Evolutionary conservation across 129 eudicot species (phyloP).

Genomic region (Daucus carota): DNA sequence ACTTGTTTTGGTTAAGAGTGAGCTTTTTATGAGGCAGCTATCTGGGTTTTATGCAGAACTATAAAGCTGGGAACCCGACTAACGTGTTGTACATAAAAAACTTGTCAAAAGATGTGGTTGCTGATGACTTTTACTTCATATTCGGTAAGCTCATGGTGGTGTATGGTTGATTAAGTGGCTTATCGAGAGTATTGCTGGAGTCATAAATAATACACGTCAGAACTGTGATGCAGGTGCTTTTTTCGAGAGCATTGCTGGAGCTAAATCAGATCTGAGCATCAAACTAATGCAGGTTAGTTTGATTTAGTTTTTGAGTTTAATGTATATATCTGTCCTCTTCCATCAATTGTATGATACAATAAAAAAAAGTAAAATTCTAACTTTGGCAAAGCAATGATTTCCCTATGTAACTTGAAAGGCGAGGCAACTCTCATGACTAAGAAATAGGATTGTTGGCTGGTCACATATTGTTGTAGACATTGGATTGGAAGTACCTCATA

Average conservation of each 20-base stretch:
- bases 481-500: background rate
- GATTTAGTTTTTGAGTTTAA: slow-evolving; percentile 6
- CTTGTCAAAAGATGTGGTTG: slow-evolving; percentile 85
- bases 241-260: slow-evolving; percentile 63
- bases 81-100: slow-evolving; percentile 77
- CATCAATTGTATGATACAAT: background rate
- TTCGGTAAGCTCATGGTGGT: slow-evolving; percentile 44
- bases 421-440: background rate
- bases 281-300: slow-evolving; percentile 72
- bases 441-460: background rate
- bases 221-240: slow-evolving; percentile 47
- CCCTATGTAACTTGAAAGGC: background rate
- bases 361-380: background rate
- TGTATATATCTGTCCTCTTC: background rate
- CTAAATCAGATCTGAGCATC: slow-evolving; percentile 55
- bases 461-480: background rate
- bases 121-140: slow-evolving; percentile 69
- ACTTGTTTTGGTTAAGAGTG: background rate
- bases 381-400: background rate
- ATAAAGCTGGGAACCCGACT: slow-evolving; percentile 76
- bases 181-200: too few relatives aligned
- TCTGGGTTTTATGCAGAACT: slow-evolving; percentile 50
- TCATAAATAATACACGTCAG: background rate
- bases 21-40: background rate
- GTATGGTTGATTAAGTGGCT: background rate